Percentiles rank a stretch among this genome's conserved stretches.
Evolutionary conservation across 805 yeast genomes (phyloP).

Genomic region (Kregervanrija delftensis): DNA sequence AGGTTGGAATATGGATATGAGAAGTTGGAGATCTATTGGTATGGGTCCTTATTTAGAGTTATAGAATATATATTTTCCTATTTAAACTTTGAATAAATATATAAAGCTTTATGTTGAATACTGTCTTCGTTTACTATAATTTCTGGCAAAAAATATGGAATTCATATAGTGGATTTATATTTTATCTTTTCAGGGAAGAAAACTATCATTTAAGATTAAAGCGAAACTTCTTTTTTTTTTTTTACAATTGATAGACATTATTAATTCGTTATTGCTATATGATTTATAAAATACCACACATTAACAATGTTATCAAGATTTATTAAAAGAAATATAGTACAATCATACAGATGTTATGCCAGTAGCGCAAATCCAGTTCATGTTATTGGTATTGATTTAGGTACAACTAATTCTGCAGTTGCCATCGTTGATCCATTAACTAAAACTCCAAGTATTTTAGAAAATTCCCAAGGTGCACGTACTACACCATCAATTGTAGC

Average conservation of each 20-base stretch:
- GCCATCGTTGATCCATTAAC: slow-evolving; percentile 75
- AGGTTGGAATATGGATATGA: slow-evolving; percentile 84
- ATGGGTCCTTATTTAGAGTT: slow-evolving; percentile 42
- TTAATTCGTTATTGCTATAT: not conserved
- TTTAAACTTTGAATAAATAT: not conserved
- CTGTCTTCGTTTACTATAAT: too few relatives aligned
- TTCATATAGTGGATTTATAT: too few relatives aligned
- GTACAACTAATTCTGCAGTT: slow-evolving; percentile 87
- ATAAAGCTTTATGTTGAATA: too few relatives aligned
- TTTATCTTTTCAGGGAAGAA: too few relatives aligned
- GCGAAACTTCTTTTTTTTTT: not conserved
- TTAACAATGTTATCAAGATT: too few relatives aligned
- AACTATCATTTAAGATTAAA: too few relatives aligned
- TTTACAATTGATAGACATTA: not conserved
- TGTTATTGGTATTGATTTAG: slow-evolving; percentile 81
- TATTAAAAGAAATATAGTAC: too few relatives aligned
- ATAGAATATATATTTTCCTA: slow-evolving; percentile 4
- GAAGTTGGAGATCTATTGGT: slow-evolving; percentile 68
- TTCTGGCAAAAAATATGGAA: too few relatives aligned
- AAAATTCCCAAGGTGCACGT: slow-evolving; percentile 70
- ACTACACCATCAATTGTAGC: slow-evolving; percentile 95
- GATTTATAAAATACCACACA: too few relatives aligned
- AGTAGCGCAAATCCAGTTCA: slow-evolving; percentile 21
- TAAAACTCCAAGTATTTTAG: slow-evolving; percentile 58
- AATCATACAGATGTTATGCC: too few relatives aligned